phyloP scores from a whole-genome alignment of 2,329 filamentous ascomycete genomes.

The Pseudonectria foliicola region DNA sequence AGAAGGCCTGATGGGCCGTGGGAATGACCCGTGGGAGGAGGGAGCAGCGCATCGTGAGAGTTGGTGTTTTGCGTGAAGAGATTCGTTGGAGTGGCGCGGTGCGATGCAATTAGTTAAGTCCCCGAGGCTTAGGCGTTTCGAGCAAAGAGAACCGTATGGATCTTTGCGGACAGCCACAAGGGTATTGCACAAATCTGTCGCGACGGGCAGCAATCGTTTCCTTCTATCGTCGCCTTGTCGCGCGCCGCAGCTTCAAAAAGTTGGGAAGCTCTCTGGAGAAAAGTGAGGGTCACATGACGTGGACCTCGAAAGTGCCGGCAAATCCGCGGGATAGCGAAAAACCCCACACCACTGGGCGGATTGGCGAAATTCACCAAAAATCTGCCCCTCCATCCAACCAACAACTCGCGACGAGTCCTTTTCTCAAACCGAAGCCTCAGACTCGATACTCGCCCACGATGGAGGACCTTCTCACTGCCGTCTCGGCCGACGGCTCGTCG shows the following conservation, averaged over 20 bases:
- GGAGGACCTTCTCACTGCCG: slow-evolving; percentile 41
- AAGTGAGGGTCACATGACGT: slow-evolving; percentile 33
- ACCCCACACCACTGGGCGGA: slow-evolving; percentile 31
- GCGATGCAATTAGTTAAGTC: not conserved
- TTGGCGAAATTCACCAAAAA: slow-evolving; percentile 36
- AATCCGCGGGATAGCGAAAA: slow-evolving; percentile 25
- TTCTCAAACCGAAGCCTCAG: slow-evolving; percentile 8
- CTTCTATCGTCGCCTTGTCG: slow-evolving; percentile 9
- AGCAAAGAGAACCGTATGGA: not conserved
- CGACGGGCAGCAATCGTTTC: slow-evolving; percentile 1
- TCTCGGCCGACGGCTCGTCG: slow-evolving; percentile 62
- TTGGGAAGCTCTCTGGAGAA: slow-evolving; percentile 20
- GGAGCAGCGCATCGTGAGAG: slow-evolving; percentile 20
- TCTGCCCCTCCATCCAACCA: slow-evolving; percentile 33
- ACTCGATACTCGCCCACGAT: slow-evolving; percentile 22
- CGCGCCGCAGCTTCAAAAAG: slow-evolving; percentile 9
- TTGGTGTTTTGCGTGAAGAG: slow-evolving; percentile 1
- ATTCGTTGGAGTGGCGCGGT: not conserved
- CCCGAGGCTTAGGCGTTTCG: not conserved
- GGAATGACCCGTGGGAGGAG: slow-evolving; percentile 18
- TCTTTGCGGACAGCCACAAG: no score
- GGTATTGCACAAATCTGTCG: slow-evolving; percentile 6
- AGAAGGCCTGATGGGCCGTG: slow-evolving; percentile 12
- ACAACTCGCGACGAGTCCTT: slow-evolving; percentile 23
- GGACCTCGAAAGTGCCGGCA: slow-evolving; percentile 20